These are phyloP conservation scores for Combretum micranthum DNA, from an alignment of 345 rosid species.

Conservation along the genomic window DNA sequence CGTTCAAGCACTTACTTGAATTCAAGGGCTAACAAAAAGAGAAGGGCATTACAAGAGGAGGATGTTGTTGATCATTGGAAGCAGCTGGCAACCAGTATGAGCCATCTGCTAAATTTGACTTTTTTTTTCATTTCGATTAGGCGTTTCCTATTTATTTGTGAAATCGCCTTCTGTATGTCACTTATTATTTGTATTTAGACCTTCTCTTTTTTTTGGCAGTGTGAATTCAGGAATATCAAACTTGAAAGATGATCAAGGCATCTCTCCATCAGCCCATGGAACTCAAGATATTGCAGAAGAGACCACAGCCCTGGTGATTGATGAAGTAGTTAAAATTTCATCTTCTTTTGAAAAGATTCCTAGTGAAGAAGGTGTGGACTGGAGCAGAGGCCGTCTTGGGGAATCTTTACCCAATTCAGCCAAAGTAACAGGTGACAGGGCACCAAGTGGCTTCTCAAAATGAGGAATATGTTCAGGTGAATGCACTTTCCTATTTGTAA, in stretches of 20 bases:
- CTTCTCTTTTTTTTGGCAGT: slow-evolving; percentile 19
- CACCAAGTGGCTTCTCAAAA: not conserved
- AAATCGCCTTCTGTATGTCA: too few species aligned
- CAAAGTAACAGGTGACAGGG: not conserved
- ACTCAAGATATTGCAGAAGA: slow-evolving; percentile 26
- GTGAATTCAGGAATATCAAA: slow-evolving; percentile 23
- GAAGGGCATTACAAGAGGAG: slow-evolving; percentile 38
- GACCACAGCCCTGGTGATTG: slow-evolving; percentile 24
- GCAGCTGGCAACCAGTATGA: slow-evolving; percentile 35
- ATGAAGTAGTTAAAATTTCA: slow-evolving; percentile 37
- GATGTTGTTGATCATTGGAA: slow-evolving; percentile 21
- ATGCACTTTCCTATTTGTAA: too few species aligned
- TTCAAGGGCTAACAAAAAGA: slow-evolving; percentile 35
- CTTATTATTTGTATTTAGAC: not conserved
- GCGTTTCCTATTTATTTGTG: not conserved
- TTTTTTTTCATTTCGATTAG: slow-evolving; percentile 4
- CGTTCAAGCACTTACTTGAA: slow-evolving; percentile 16
- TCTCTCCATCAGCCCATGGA: slow-evolving; percentile 23
- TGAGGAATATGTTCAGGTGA: too few species aligned
- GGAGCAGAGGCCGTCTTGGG: slow-evolving; percentile 4
- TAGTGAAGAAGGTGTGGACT: not conserved
- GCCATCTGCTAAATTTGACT: slow-evolving; percentile 4
- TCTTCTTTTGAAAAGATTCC: not conserved
- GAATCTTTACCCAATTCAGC: not conserved
- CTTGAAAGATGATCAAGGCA: slow-evolving; percentile 31